Conservation (phyloP, 208 protist genomes). For the Crithidia fasciculata region DNA sequence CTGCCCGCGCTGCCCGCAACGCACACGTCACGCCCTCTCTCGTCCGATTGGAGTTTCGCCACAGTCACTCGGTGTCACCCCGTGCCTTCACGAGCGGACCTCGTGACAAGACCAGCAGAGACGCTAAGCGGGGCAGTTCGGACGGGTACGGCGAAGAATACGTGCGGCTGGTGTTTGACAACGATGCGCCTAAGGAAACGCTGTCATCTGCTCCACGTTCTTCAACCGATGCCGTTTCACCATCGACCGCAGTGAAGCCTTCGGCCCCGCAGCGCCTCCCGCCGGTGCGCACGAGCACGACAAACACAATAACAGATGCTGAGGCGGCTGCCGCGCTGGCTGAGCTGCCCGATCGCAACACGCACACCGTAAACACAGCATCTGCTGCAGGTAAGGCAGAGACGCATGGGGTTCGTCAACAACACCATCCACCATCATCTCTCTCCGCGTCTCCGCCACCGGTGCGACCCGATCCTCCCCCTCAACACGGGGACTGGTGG, state of each 20-base stretch:
- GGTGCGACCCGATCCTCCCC: not conserved
- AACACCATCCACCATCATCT: not conserved
- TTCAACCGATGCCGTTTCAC: not conserved
- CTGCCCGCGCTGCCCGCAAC: not conserved
- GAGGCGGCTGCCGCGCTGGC: slow-evolving; percentile 5
- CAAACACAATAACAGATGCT: slow-evolving; percentile 2
- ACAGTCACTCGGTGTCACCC: not conserved
- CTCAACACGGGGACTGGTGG: slow-evolving; percentile 27
- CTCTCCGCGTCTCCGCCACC: not conserved
- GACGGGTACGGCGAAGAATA: slow-evolving; percentile 17
- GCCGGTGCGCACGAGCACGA: not conserved
- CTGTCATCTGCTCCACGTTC: not conserved
- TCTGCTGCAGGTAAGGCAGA: not conserved
- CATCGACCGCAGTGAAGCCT: not conserved
- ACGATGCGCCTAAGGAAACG: not conserved
- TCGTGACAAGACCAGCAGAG: not conserved
- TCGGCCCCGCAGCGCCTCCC: not conserved
- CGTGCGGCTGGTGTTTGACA: slow-evolving; percentile 15
- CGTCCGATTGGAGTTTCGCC: not conserved
- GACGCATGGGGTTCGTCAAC: too few relatives aligned
- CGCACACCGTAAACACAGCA: not conserved
- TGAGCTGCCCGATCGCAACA: not conserved
- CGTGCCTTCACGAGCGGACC: too few relatives aligned
- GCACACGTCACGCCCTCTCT: not conserved
- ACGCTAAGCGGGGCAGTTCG: not conserved